These are phyloP conservation scores for Oryza glaberrima DNA, from an alignment of 176 grass and related monocot species.

Conservation along the genomic window DNA sequence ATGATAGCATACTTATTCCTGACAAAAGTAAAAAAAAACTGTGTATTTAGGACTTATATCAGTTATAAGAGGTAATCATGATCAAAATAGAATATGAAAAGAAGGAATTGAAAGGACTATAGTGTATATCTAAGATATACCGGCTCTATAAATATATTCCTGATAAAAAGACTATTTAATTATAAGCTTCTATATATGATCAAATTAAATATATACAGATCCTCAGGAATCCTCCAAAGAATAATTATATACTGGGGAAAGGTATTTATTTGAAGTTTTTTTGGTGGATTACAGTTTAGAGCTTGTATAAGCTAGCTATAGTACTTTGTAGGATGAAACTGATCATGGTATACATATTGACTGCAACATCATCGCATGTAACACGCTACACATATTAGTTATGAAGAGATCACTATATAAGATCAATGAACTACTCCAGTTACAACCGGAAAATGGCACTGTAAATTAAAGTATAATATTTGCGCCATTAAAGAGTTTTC, in stretches of 20 bases:
- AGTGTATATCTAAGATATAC: neutral
- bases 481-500: conserved; percentile 39
- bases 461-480: conserved; percentile 1
- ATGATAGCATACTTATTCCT: neutral
- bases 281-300: neutral
- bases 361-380: conserved; percentile 14
- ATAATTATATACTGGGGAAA: neutral
- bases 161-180: neutral
- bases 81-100: conserved; percentile 11
- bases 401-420: neutral
- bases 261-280: neutral
- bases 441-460: neutral
- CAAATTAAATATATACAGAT: neutral
- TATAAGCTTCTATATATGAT: neutral
- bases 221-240: neutral
- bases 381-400: neutral
- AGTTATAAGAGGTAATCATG: neutral
- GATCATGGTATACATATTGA: conserved; percentile 1
- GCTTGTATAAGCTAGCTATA: too few relatives aligned
- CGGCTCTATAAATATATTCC: neutral
- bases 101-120: neutral
- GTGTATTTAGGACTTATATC: neutral
- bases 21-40: neutral
- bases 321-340: neutral
- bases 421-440: conserved; percentile 1